Conservation (phyloP, 768 basidiomycete species). For the Podaxis sp. region DNA sequence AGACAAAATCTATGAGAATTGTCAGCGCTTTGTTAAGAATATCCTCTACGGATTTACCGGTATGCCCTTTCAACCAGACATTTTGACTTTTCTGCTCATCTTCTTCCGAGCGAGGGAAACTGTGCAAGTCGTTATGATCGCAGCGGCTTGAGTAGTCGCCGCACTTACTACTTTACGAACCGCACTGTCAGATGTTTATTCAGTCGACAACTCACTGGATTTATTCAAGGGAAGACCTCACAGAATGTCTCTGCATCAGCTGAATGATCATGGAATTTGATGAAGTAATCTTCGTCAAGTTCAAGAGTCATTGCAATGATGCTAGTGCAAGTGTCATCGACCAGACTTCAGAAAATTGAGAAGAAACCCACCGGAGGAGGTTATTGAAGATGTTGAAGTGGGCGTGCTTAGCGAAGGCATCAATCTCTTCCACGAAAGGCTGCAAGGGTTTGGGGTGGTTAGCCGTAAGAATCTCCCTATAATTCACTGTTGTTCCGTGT, state of each 20-base stretch:
- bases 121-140: slow-evolving; percentile 9
- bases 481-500: slow-evolving; percentile 23
- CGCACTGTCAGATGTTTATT: slow-evolving; percentile 24
- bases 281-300: slow-evolving; percentile 40
- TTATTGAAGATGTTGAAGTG: slow-evolving; percentile 32
- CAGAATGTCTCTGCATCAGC: slow-evolving; percentile 25
- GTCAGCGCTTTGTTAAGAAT: too few species aligned
- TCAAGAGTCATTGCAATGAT: slow-evolving; percentile 40
- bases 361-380: slow-evolving; percentile 24
- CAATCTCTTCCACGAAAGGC: slow-evolving; percentile 31
- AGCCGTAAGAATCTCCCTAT: slow-evolving; percentile 24
- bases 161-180: slow-evolving; percentile 46
- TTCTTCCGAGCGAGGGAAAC: slow-evolving; percentile 36
- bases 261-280: slow-evolving; percentile 33
- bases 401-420: slow-evolving; percentile 30
- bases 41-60: slow-evolving; percentile 22
- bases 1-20: slow-evolving; percentile 32
- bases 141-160: too few species aligned
- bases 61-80: slow-evolving; percentile 50
- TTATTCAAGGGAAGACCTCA: slow-evolving; percentile 17
- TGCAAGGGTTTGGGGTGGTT: slow-evolving; percentile 32
- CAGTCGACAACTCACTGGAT: slow-evolving; percentile 19
- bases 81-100: slow-evolving; percentile 38
- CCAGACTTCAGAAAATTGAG: not conserved
- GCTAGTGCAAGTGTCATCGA: slow-evolving; percentile 8